Evolutionary conservation across 2,329 filamentous ascomycete species (phyloP), one percentile per base, ranked within the genome.

Genomic region (Fusarium sulawesiense): DNA sequence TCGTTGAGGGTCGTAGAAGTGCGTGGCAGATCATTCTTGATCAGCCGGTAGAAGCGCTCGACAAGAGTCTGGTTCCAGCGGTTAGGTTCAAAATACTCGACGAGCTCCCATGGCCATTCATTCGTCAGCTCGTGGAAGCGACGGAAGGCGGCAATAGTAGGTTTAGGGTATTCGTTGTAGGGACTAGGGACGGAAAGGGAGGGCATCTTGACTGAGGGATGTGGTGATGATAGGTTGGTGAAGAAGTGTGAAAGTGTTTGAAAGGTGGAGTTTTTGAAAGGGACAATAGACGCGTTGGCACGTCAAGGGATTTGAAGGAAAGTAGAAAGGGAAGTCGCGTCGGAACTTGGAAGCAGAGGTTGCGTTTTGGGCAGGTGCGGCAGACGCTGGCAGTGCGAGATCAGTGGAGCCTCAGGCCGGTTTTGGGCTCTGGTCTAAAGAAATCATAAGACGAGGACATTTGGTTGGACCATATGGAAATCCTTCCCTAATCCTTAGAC

Each of bases 31-130:
- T 51, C 56, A 3, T 34, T 25, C 8, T 18, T 44, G 2, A 66
- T 34, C 13, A 66, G 29, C 2, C 8, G 23, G 4, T 37, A 14
- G 55, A 61, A 10, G 2, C 23, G 0, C 1, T 3, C 6, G 18
- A 4, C 2, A 40, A 16, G 11, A 27, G 40, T 3, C 6, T 56
- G 29, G 0, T 27, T 30, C 64, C 64, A 66, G 18, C 2, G 25
- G 2, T 7, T 4, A 3, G 64, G 64, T 1, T 50, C 34, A 3
- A 66, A 66, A 0, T 6, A 21, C 7, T 40, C 23, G 2, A 50
- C 50, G 3, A 66, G 27, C 5, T 66, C 8, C 64, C 64, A 66
- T 1, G 64, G 64, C 64, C 64, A 66, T 21, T 47, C n/a, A 1
- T 50, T 46, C 0, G 60, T 6, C 6, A 21, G 25, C 0, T 55